These are phyloP conservation scores for Paraconiothyrium brasiliense DNA, from an alignment of 2,329 filamentous ascomycete genomes.

Conservation along the genomic window DNA sequence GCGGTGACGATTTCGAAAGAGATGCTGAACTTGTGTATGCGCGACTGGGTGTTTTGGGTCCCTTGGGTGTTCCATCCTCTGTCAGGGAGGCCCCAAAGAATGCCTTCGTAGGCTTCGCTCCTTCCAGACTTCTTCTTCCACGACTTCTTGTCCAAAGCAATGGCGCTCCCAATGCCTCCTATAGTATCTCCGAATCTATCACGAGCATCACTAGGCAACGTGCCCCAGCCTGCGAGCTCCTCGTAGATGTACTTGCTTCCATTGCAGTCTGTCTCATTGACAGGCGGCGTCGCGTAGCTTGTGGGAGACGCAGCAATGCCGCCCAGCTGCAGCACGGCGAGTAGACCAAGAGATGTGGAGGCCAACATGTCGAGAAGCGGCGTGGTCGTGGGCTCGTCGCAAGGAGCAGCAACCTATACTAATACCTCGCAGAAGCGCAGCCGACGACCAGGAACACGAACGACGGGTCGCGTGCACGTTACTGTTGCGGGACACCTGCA, in stretches of 20 bases:
- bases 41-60: constrained; percentile 72
- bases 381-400: constrained; percentile 27
- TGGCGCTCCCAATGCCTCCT: constrained; percentile 71
- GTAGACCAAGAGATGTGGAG: constrained; percentile 23
- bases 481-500: constrained; percentile 1
- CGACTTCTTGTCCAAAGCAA: constrained; percentile 67
- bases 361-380: constrained; percentile 31
- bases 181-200: constrained; percentile 77
- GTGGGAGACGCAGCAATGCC: constrained; percentile 29
- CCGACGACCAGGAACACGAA: constrained; percentile 2
- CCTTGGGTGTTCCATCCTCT: constrained; percentile 77
- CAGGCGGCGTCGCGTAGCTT: constrained; percentile 16
- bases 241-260: constrained; percentile 72
- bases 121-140: constrained; percentile 65
- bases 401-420: constrained; percentile 18
- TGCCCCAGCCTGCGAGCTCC: constrained; percentile 73
- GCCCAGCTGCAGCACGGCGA: constrained; percentile 29
- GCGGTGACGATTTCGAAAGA: constrained; percentile 65
- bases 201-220: constrained; percentile 63
- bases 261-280: constrained; percentile 62
- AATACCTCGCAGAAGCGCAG: constrained; percentile 14
- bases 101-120: constrained; percentile 64
- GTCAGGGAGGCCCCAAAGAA: constrained; percentile 71
- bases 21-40: constrained; percentile 74
- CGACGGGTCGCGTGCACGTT: constrained; percentile 8